Base-by-base conservation (phyloP, 2,329 filamentous ascomycete species). In the Onygenales sp. region DNA sequence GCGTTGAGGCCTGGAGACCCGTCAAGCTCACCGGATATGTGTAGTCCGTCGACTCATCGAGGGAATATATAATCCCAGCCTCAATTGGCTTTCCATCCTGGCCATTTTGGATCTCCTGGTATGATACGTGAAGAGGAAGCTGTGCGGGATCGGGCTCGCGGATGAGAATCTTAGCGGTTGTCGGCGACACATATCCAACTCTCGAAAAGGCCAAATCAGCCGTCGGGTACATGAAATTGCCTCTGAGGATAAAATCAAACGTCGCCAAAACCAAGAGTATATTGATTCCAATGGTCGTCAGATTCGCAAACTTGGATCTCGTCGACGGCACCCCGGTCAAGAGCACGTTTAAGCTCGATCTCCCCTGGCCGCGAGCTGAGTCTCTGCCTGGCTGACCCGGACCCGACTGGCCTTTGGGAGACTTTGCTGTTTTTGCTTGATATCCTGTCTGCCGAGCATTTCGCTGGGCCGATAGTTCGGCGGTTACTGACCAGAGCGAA, bases 191-290 rank as follows among this genome's bases (percentile, higher is more conserved):
- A 66, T 92, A 92, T 31, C 93, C 93, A 13, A 95, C 75, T 7
- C 93, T 81, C 42, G 88, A 87, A 67, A 98, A 95, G 0, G 90
- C 88, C 9, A 95, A 74, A 59, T 94, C 84, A 32, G 87, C 74
- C 31, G 78, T 83, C 3, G 85, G 83, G 67, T 95, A 78, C 36
- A 86, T 79, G 55, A 85, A 68, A 9, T 82, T 81, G 2, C 86
- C 85, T 17, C 87, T 82, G 64, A 87, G 90, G 11, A 95, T 77
- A 41, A 91, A 80, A 67, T 98, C 93, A 31, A 85, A 77, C 0
- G 85, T 81, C 69, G 92, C 81, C 7, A 80, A 74, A 5, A 89
- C 77, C 42, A 93, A 73, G 2, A 78, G 70, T 14, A 83, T 64
- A 66, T 97, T 97, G 66, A 93, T 78, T 32, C 84, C 69, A 50